Base-by-base conservation (phyloP, 441 rosid species). In the Raphanus hybrid region DNA sequence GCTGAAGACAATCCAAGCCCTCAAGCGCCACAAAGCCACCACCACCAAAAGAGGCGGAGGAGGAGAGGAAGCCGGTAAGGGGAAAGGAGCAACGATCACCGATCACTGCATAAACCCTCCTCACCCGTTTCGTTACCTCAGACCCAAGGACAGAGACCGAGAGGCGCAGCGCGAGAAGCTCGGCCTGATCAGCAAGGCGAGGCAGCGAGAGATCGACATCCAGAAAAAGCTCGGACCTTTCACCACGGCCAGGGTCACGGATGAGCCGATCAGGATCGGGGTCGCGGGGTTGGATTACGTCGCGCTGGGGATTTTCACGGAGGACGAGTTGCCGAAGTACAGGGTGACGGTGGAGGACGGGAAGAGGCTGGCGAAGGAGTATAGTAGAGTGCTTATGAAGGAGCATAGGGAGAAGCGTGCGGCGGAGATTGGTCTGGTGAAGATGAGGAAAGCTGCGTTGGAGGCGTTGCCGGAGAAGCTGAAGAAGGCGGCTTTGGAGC, bases 291-390 rank as follows among this genome's bases (percentile, higher is more conserved):
- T 92, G 73, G 97, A 92, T 80, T 69, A 87, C 67, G 87, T 92
- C 6, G 12, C 92, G 2, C 73, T 94, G 43, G 98, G 97, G 10
- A 70, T 94, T 63, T 89, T 94, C 15, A 95, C 87, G 34, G 90
- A 73, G 0, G 93, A 91, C 7, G 86, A 91, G 81, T 70, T 94
- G 3, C 97, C 97, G 0, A 92, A 90, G 80, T 92, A 89, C 55
- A 90, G 84, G 55, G 85, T 92, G 41, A 94, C 95, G 8, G 97
- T 82, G 59, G 97, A 94, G 73, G 98, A 92, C 74, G 98, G 98
- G 48, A 83, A 62, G 82, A 71, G 83, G 73, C 83, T 94, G 43
- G 98, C 98, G 0, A 94, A 92, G 66, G 98, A 92, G 85, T 92
- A 89, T 59, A 87, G 91, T 63, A 84, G 91, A 82, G 87, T 91